Percentiles rank a stretch among this genome's conserved stretches.
These are phyloP conservation scores for Spergularia bocconei DNA, from an alignment of 148 eudicot species.

Conservation along the genomic window DNA sequence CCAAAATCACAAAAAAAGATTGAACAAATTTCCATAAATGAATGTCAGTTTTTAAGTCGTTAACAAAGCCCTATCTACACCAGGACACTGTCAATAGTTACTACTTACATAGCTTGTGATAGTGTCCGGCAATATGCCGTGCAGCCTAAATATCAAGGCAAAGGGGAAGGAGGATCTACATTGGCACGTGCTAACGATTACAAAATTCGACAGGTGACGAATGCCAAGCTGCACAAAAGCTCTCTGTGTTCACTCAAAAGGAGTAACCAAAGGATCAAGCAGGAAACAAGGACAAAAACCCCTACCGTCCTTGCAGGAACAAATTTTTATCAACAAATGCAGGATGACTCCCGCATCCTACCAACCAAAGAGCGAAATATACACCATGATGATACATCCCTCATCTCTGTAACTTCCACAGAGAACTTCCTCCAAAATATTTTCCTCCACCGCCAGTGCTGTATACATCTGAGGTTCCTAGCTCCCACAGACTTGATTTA, in stretches of 20 bases:
- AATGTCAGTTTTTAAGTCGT: background rate
- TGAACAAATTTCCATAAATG: conserved; percentile 18
- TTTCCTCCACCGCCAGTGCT: conserved; percentile 3
- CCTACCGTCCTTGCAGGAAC: background rate
- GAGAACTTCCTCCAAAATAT: conserved; percentile 4
- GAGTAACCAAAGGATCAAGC: background rate
- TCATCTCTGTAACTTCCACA: conserved; percentile 15
- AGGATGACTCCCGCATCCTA: background rate
- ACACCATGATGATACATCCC: conserved; percentile 15
- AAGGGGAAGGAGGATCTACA: conserved; percentile 7
- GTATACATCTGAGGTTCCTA: conserved; percentile 6
- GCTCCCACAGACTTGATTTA: background rate
- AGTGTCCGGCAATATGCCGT: conserved; percentile 14
- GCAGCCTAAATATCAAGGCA: background rate
- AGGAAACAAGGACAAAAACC: background rate
- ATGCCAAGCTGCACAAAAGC: conserved; percentile 7
- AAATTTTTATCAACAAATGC: conserved; percentile 12
- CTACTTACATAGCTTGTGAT: conserved; percentile 20
- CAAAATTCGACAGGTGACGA: conserved; percentile 19
- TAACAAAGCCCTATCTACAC: conserved; percentile 2
- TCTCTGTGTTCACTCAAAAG: conserved; percentile 14
- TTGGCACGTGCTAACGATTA: conserved; percentile 15
- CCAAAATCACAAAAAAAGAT: background rate
- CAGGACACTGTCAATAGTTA: background rate
- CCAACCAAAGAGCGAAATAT: conserved; percentile 19